Base-by-base conservation (phyloP, 139 green algal species). In the Chlamydomonas incerta region DNA sequence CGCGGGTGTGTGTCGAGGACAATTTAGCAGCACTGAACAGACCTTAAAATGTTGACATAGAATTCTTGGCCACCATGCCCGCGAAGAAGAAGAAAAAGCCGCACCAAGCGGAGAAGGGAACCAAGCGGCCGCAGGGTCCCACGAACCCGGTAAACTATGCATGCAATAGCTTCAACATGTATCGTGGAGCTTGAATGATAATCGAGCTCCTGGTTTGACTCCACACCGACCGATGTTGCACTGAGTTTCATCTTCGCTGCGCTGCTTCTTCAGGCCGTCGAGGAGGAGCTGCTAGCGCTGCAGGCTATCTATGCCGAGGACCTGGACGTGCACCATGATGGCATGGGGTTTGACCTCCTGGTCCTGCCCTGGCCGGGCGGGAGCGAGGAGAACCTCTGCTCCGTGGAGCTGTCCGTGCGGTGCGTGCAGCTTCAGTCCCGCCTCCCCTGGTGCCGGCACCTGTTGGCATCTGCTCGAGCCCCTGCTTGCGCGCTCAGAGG, bases 331-430 rank as follows among this genome's bases (percentile, higher is more conserved):
- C 83, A 82, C 15, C 63, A 82, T 21, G 74, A 81, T 57, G 76
- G 82, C 8, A 41, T 72, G 5, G 92, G 93, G 21, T 97, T 96
- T 57, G 67, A 67, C 46, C 82, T 97, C 10, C 50, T 50, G 0
- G 83, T 97, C 6, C 85, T 96, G 60, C 95, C 95, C 5, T 89
- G 96, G 87, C 89, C 90, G 0, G 89, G 87, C 17, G 50, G 91
- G 18, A 66, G 80, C 15, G 87, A 92, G 31, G 81, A 89, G 26
- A 96, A 96, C 82, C 86, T 90, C 41, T 90, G 94, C 1, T 89
- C 76, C 0, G 74, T 90, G 83, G 24, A 76, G 47, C 66, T 85
- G 4, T 85, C 79, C 21, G 79, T 76, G 18, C 28, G 79, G 79
- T 85, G n/a, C n/a, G 63, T 23, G 50, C 60, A 35, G 47, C 17